Base-by-base conservation (phyloP, 495 filamentous ascomycete genomes). In the Lophiotrema nucula region DNA sequence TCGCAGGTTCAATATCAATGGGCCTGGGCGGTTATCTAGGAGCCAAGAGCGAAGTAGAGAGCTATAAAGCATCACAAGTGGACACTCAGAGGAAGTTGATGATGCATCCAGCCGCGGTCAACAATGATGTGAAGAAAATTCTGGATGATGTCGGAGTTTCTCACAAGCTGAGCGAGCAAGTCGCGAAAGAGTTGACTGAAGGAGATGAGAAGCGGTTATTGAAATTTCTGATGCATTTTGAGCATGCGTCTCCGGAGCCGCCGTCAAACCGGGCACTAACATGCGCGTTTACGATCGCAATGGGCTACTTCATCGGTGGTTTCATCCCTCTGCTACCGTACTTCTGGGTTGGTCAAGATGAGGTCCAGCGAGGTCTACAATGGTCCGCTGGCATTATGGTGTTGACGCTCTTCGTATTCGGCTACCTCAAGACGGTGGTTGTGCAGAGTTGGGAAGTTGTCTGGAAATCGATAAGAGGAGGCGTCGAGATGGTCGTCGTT, bases 11-110 rank as follows among this genome's bases (percentile, higher is more conserved):
- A 19, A 80, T 83, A 49, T 81, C 79, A 5, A 83, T 83, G 80
- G 80, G 80, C 2, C 57, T 83, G 33, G 81, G 81, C 5, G 81
- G 81, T 23, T 75, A 83, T 60, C 75, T 93, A 2, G 86, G 86
- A 12, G 85, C 88, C 0, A 83, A 84, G 61, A 84, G 84, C 37
- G 88, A 90, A 74, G 77, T 76, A 46, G 31, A 35, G 15, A 35
- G 31, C 31, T 35, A 35, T 15, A 8, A 35, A 8, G 31, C 31
- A 15, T 8, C 31, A 15, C 31, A 35, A 15, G 31, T 8, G 31
- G 15, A 35, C 31, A 35, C 31, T 15, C 8, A 15, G 31, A 35
- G 31, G 15, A 35, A 35, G 31, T 8, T 35, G 15, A 35, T 35
- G 31, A 8, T 35, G 8, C 8, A 35, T 8, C 31, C 31, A 8